phyloP scores from a whole-genome alignment of 352 stramenopile species.

The Phytophthora idaei region DNA sequence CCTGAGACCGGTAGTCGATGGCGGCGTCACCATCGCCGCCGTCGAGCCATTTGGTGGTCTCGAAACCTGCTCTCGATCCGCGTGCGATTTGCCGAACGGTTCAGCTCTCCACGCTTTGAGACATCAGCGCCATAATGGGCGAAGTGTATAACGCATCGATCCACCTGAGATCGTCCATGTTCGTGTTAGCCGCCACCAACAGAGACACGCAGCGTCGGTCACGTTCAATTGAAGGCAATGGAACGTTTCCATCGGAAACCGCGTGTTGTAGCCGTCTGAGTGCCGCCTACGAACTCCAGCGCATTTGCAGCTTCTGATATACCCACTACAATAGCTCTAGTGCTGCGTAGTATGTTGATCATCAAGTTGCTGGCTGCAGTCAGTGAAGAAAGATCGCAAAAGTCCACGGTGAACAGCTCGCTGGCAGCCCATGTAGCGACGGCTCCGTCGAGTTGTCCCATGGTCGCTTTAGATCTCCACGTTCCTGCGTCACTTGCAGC shows the following conservation, averaged over 20 bases:
- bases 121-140: constrained; percentile 3
- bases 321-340: no score
- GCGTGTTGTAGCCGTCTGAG: neutral
- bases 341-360: neutral
- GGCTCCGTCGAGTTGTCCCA: neutral
- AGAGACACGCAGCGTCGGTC: constrained; percentile 3
- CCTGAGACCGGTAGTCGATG: neutral
- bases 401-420: neutral
- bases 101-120: neutral
- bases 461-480: neutral
- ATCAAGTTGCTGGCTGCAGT: neutral
- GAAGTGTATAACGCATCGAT: constrained; percentile 2
- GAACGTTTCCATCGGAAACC: neutral
- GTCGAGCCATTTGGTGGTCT: neutral
- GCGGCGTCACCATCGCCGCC: neutral
- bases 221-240: neutral
- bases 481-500: neutral
- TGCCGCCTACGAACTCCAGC: neutral
- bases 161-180: neutral
- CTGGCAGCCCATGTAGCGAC: neutral
- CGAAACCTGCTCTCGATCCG: neutral
- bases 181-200: constrained; percentile 5
- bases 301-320: no score
- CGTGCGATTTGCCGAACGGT: neutral
- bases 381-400: neutral